A percentile compares a stretch with the other conserved stretches of the same genome.
These are phyloP conservation scores for Diaporthe sp. DNA, from an alignment of 2,329 filamentous ascomycete species.

Conservation along the genomic window DNA sequence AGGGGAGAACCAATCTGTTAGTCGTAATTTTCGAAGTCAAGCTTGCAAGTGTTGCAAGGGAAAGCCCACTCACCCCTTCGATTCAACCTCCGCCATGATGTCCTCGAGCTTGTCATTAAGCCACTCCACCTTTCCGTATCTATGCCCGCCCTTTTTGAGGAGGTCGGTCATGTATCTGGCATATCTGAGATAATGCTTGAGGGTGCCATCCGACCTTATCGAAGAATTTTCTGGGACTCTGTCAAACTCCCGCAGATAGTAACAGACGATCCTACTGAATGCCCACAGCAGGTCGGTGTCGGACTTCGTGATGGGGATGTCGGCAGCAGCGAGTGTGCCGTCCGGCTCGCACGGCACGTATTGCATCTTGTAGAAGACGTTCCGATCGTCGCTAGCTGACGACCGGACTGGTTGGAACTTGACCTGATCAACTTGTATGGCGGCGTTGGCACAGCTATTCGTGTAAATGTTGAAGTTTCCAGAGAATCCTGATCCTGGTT, in stretches of 20 bases:
- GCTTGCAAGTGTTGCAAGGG: not conserved
- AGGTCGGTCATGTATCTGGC: slow-evolving; percentile 35
- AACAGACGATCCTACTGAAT: slow-evolving; percentile 41
- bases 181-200: slow-evolving; percentile 40
- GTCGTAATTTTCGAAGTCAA: too few species aligned
- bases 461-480: slow-evolving; percentile 22
- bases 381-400: not conserved
- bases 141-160: not conserved
- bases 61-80: not conserved
- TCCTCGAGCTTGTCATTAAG: not conserved
- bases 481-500: slow-evolving; percentile 7
- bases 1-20: not conserved
- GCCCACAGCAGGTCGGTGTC: slow-evolving; percentile 12
- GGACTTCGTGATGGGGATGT: not conserved
- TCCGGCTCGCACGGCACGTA: slow-evolving; percentile 27
- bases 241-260: slow-evolving; percentile 41
- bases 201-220: not conserved
- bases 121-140: slow-evolving; percentile 1
- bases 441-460: not conserved
- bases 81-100: slow-evolving; percentile 8
- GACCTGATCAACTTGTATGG: slow-evolving; percentile 26
- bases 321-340: not conserved
- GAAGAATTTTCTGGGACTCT: slow-evolving; percentile 33
- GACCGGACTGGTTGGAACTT: slow-evolving; percentile 6
- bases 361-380: slow-evolving; percentile 24